Conservation (phyloP, 1,139 yeast genomes). For the Blastobotrys persicus region DNA sequence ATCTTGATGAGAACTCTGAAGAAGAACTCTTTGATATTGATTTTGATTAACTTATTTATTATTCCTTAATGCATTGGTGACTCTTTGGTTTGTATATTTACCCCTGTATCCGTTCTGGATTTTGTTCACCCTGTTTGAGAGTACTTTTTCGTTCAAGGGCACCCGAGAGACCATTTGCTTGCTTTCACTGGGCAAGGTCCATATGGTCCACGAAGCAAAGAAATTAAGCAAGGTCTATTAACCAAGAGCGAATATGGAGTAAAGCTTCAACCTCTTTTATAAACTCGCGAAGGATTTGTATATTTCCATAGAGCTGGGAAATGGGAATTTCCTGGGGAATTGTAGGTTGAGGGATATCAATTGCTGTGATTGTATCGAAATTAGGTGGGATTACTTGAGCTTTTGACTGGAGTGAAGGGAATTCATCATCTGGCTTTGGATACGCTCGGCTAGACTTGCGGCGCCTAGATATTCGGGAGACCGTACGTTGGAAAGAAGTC, state of each 20-base stretch:
- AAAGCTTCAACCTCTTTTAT: conserved; percentile 30
- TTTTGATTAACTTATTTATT: conserved; percentile 9
- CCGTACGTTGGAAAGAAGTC: neutral
- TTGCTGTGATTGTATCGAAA: conserved; percentile 4
- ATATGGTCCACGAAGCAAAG: neutral
- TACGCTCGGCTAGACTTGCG: neutral
- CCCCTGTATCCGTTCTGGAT: too few relatives aligned
- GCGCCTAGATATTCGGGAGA: neutral
- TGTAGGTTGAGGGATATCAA: conserved; percentile 12
- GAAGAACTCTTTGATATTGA: conserved; percentile 17
- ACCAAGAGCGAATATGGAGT: conserved; percentile 29
- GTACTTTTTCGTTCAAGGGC: too few relatives aligned
- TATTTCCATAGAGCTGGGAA: conserved; percentile 26
- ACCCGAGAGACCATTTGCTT: too few relatives aligned
- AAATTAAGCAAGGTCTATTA: conserved; percentile 5
- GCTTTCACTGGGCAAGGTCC: neutral
- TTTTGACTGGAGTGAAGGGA: neutral
- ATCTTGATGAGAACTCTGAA: neutral
- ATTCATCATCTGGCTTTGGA: neutral
- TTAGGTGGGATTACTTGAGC: neutral
- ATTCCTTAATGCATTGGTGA: neutral
- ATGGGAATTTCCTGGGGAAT: conserved; percentile 14
- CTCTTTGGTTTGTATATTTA: too few relatives aligned
- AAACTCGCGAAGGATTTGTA: conserved; percentile 28
- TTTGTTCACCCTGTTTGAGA: too few relatives aligned